Evolutionary conservation across 2,329 filamentous ascomycete species (phyloP).

Genomic region (Phaeophleospora eucalypticola): DNA sequence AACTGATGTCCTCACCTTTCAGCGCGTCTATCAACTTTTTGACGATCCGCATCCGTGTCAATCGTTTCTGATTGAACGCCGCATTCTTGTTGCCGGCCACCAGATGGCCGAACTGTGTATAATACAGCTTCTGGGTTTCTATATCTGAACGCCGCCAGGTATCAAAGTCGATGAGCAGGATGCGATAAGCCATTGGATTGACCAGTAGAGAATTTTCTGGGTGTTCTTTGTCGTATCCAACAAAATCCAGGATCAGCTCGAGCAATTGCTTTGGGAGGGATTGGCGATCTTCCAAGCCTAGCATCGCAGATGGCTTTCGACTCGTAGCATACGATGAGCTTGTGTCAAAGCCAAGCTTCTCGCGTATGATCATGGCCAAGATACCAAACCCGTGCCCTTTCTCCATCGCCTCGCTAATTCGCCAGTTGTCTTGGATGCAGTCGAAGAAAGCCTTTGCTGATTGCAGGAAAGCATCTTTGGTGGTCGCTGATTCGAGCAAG

Average conservation of each 20-base stretch:
- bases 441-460: constrained; percentile 81
- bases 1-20: constrained; percentile 74
- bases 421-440: constrained; percentile 85
- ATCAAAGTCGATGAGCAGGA: constrained; percentile 87
- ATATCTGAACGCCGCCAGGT: constrained; percentile 80
- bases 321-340: constrained; percentile 22
- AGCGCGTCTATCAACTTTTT: constrained; percentile 86
- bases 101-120: constrained; percentile 85
- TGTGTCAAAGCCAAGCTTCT: constrained; percentile 64
- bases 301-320: constrained; percentile 19
- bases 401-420: constrained; percentile 98
- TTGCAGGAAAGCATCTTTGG: constrained; percentile 65
- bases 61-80: constrained; percentile 81
- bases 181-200: constrained; percentile 89
- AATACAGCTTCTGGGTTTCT: constrained; percentile 81
- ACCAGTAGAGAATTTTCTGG: constrained; percentile 89
- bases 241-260: constrained; percentile 73
- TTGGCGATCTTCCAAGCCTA: constrained; percentile 45
- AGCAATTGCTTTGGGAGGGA: constrained; percentile 59
- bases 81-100: constrained; percentile 86
- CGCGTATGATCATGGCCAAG: constrained; percentile 74
- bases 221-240: constrained; percentile 77
- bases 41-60: constrained; percentile 87
- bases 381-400: constrained; percentile 91
- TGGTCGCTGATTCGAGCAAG: constrained; percentile 71